phyloP scores from a whole-genome alignment of 2,329 filamentous ascomycete genomes.

The Hypomyces rosellus region DNA sequence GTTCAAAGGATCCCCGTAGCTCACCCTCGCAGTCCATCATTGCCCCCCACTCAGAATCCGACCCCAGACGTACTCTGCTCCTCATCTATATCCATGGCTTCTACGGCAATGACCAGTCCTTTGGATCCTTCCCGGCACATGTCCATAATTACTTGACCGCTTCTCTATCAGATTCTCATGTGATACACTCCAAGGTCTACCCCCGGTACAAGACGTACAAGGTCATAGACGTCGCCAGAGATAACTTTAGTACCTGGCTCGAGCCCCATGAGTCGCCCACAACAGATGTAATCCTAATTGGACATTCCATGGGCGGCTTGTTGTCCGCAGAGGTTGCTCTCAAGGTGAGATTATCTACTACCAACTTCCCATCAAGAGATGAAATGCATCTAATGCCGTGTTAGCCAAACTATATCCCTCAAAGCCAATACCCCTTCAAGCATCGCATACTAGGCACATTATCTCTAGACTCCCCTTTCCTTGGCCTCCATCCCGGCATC shows the following conservation, averaged over 20 bases:
- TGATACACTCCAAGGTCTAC: slow-evolving; percentile 82
- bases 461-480: slow-evolving; percentile 77
- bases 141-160: slow-evolving; percentile 68
- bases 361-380: not conserved
- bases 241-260: slow-evolving; percentile 81
- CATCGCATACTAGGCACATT: slow-evolving; percentile 76
- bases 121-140: slow-evolving; percentile 81
- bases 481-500: slow-evolving; percentile 85
- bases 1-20: slow-evolving; percentile 36
- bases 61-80: slow-evolving; percentile 53
- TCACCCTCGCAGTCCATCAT: slow-evolving; percentile 43
- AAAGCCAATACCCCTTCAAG: slow-evolving; percentile 43
- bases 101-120: slow-evolving; percentile 81
- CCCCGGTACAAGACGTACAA: slow-evolving; percentile 72
- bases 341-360: slow-evolving; percentile 35
- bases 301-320: slow-evolving; percentile 87
- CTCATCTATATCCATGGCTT: slow-evolving; percentile 86
- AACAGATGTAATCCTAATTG: slow-evolving; percentile 76
- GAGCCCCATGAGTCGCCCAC: slow-evolving; percentile 65
- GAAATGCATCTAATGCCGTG: not conserved
- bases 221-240: slow-evolving; percentile 64
- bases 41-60: slow-evolving; percentile 18
- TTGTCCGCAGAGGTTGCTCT: slow-evolving; percentile 73
- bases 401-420: slow-evolving; percentile 29
- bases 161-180: slow-evolving; percentile 63